These are phyloP conservation scores for Quercus mongolica DNA, from an alignment of 306 rosid genomes.

Conservation along the genomic window DNA sequence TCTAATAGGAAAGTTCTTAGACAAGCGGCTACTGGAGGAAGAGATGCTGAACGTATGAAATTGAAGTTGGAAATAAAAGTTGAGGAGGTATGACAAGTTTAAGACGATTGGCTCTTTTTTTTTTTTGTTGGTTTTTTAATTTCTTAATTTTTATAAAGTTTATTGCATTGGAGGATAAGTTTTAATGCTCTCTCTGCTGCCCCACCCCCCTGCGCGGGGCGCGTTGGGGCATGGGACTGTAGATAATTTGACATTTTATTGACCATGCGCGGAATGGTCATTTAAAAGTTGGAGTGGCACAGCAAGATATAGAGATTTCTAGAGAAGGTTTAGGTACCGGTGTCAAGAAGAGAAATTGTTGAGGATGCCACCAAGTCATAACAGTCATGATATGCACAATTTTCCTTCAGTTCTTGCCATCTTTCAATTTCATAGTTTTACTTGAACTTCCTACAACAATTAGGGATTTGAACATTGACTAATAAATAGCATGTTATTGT, in stretches of 20 bases:
- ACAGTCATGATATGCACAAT: too few relatives aligned
- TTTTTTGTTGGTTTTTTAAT: too few relatives aligned
- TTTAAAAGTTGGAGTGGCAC: neutral
- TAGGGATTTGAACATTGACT: neutral
- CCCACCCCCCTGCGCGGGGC: too few relatives aligned
- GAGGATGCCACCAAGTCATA: neutral
- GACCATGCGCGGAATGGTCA: neutral
- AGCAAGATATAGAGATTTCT: neutral
- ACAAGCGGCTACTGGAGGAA: conserved; percentile 77
- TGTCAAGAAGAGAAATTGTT: neutral
- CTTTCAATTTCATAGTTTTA: neutral
- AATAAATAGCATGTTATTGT: neutral
- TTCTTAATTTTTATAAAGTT: neutral
- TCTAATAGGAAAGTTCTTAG: conserved; percentile 75
- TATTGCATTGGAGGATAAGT: neutral
- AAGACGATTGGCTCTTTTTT: neutral
- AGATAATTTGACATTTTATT: neutral
- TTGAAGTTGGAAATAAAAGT: conserved; percentile 86
- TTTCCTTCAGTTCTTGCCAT: neutral
- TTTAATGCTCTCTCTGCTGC: neutral
- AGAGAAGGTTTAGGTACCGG: neutral
- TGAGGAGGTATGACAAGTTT: conserved; percentile 58
- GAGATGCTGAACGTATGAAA: conserved; percentile 86
- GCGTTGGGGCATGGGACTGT: neutral
- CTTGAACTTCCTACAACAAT: neutral